phyloP scores from a whole-genome alignment of 345 rosid species.

The Arabis alpina region DNA sequence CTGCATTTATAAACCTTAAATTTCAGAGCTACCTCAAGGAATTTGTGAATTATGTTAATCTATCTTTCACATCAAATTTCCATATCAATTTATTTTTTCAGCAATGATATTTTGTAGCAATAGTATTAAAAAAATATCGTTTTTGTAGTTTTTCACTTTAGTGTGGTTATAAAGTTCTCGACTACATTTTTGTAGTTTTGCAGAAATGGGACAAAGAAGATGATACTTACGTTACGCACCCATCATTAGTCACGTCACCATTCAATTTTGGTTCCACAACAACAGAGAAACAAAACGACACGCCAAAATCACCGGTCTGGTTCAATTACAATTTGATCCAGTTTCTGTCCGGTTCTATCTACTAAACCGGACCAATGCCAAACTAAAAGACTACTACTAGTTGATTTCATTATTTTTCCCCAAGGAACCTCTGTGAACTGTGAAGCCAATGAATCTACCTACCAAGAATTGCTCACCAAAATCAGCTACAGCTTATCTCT shows the following conservation, averaged over 20 bases:
- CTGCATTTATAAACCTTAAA: too few species aligned
- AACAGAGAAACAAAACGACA: slow-evolving; percentile 17
- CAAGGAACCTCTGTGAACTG: background rate
- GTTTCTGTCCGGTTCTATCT: slow-evolving; percentile 1
- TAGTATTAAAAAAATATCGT: too few species aligned
- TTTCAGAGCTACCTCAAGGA: too few species aligned
- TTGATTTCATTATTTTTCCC: background rate
- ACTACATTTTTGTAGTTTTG: slow-evolving; percentile 11
- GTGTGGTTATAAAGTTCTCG: background rate
- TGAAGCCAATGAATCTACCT: slow-evolving; percentile 21
- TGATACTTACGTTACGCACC: slow-evolving; percentile 7
- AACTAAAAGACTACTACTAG: slow-evolving; percentile 8
- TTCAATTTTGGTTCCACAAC: too few species aligned
- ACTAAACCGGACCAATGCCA: slow-evolving; percentile 13
- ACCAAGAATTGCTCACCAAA: slow-evolving; percentile 3
- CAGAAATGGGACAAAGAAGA: background rate
- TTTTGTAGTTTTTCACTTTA: background rate
- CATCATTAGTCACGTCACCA: too few species aligned
- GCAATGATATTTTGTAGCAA: too few species aligned
- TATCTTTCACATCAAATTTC: background rate
- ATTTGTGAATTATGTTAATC: too few species aligned
- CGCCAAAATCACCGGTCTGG: slow-evolving; percentile 21
- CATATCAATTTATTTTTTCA: background rate
- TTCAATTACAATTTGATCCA: slow-evolving; percentile 2
- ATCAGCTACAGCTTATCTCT: slow-evolving; percentile 1